Percentiles rank a stretch among this genome's conserved stretches.
Conservation (phyloP, 1,139 yeast species). For the Diutina sp. region DNA sequence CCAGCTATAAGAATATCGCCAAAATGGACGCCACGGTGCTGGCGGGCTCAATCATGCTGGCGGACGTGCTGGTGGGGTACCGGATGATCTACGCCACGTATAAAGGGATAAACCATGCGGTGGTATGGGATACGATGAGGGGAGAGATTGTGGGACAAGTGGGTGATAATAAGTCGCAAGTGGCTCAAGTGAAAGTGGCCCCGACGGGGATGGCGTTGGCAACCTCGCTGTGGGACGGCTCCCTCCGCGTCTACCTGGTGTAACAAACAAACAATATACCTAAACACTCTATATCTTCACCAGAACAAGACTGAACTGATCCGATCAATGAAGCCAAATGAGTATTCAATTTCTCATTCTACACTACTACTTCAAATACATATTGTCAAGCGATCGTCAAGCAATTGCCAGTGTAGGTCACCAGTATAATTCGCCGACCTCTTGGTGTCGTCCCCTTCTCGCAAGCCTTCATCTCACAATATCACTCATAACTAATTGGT, state of each 20-base stretch:
- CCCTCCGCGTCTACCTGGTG: neutral
- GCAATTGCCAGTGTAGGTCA: too few relatives aligned
- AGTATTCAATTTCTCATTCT: too few relatives aligned
- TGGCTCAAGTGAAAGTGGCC: neutral
- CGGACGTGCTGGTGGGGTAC: neutral
- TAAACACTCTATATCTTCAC: too few relatives aligned
- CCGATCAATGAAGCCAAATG: too few relatives aligned
- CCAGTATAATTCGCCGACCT: too few relatives aligned
- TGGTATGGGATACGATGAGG: conserved; percentile 1
- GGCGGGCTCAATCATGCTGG: conserved; percentile 1
- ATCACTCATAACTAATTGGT: too few relatives aligned
- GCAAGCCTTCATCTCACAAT: too few relatives aligned
- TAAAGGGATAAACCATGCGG: neutral
- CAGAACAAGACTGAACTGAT: too few relatives aligned
- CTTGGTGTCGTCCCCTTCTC: too few relatives aligned
- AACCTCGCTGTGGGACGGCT: neutral
- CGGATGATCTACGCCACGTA: neutral
- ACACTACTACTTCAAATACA: too few relatives aligned
- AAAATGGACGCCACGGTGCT: neutral
- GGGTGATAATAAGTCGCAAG: neutral
- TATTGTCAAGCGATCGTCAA: too few relatives aligned
- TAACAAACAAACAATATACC: neutral
- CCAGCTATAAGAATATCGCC: neutral
- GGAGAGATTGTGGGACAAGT: neutral
- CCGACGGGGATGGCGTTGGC: neutral